phyloP scores from a whole-genome alignment of 176 grass and related monocot genomes.

The Eleusine indica region DNA sequence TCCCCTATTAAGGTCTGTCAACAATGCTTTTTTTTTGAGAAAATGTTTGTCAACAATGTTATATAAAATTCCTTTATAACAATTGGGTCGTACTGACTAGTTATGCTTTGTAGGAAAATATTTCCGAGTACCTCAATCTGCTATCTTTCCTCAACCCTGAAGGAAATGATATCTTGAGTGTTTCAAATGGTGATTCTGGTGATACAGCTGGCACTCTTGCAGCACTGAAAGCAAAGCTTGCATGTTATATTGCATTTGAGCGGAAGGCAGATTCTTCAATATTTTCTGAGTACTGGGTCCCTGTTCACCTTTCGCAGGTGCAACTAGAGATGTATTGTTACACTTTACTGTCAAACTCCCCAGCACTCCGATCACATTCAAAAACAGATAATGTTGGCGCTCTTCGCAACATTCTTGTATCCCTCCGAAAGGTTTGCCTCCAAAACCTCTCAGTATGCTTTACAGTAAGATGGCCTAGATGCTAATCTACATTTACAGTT shows the following conservation, averaged over 20 bases:
- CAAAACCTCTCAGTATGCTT: constrained; percentile 34
- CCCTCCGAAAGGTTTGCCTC: constrained; percentile 72
- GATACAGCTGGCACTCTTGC: constrained; percentile 55
- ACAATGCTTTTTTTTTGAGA: not conserved
- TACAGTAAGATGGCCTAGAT: constrained; percentile 19
- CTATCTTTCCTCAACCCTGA: constrained; percentile 78
- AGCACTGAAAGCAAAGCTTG: constrained; percentile 65
- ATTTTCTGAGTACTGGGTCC: constrained; percentile 89
- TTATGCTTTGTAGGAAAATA: constrained; percentile 73
- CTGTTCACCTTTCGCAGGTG: constrained; percentile 70
- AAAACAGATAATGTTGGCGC: constrained; percentile 79
- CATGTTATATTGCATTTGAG: constrained; percentile 58
- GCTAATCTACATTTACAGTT: constrained; percentile 22
- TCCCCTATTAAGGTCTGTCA: constrained; percentile 63
- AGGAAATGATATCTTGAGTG: constrained; percentile 29
- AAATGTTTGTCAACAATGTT: constrained; percentile 38
- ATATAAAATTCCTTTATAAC: constrained; percentile 10
- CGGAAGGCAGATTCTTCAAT: constrained; percentile 72
- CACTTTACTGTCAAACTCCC: constrained; percentile 74
- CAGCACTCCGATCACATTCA: constrained; percentile 73
- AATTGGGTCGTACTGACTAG: constrained; percentile 37
- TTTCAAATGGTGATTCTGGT: constrained; percentile 43
- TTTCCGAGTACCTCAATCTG: constrained; percentile 71
- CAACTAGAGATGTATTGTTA: constrained; percentile 87
- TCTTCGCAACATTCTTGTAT: constrained; percentile 76